Percentiles rank a stretch among this genome's conserved stretches.
phyloP scores from a whole-genome alignment of 371 early-diverging fungal genomes.

The Apophysomyces variabilis region DNA sequence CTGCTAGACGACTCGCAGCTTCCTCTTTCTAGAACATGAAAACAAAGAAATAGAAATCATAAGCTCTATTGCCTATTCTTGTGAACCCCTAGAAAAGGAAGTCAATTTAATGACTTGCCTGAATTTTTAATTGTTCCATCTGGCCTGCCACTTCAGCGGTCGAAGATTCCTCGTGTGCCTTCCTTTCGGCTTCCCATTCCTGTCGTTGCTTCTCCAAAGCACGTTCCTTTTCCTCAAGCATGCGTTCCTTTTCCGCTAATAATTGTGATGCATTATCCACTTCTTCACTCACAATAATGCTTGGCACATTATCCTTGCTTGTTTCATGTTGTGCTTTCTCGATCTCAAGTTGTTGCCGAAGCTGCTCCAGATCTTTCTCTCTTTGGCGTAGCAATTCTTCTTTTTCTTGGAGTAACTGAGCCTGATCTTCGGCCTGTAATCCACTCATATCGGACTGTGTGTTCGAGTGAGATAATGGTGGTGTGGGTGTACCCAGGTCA shows the following conservation, averaged over 20 bases:
- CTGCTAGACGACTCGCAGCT: conserved; percentile 39
- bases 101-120: conserved; percentile 20
- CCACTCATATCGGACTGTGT: conserved; percentile 23
- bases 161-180: conserved; percentile 20
- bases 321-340: conserved; percentile 23
- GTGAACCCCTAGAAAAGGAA: too few relatives aligned
- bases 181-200: conserved; percentile 21
- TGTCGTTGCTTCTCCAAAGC: conserved; percentile 20
- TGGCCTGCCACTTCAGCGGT: conserved; percentile 35
- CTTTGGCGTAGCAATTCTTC: conserved; percentile 32
- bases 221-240: conserved; percentile 36
- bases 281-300: conserved; percentile 23
- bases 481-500: conserved; percentile 10
- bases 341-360: conserved; percentile 34
- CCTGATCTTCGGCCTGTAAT: conserved; percentile 20
- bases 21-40: conserved; percentile 37
- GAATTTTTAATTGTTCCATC: conserved; percentile 36
- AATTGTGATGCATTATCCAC: conserved; percentile 12
- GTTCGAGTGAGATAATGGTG: conserved; percentile 19
- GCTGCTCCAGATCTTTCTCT: conserved; percentile 44
- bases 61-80: too few relatives aligned
- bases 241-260: conserved; percentile 19
- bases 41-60: too few relatives aligned
- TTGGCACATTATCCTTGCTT: conserved; percentile 21
- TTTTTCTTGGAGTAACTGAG: conserved; percentile 26